A percentile compares a stretch with the other conserved stretches of the same genome.
These are phyloP conservation scores for Talaromyces sp. DNA, from an alignment of 2,329 filamentous ascomycete genomes.

Conservation along the genomic window DNA sequence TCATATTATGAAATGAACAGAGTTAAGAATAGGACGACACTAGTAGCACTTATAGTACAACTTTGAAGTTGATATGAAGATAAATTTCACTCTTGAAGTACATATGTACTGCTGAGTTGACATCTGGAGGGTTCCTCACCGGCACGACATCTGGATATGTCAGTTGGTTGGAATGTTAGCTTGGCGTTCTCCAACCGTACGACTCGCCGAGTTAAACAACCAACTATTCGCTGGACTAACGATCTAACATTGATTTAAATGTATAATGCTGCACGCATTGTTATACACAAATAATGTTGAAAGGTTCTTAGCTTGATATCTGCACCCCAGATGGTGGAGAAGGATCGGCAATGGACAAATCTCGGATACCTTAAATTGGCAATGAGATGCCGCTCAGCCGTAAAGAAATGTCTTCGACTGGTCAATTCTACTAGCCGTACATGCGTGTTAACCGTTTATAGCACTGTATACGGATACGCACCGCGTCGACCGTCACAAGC, in stretches of 20 bases:
- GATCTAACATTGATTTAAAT: neutral
- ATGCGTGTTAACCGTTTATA: neutral
- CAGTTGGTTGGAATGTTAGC: neutral
- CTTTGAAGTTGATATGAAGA: neutral
- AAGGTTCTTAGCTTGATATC: neutral
- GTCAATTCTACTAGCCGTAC: neutral
- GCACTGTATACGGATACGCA: neutral
- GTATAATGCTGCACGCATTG: neutral
- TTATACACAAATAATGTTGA: too few relatives aligned
- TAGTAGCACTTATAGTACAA: too few relatives aligned
- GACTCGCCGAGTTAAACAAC: neutral
- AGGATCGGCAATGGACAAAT: neutral
- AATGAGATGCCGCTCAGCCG: neutral
- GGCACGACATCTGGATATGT: too few relatives aligned
- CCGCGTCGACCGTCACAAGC: neutral
- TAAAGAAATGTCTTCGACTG: neutral
- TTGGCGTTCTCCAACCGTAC: neutral
- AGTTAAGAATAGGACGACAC: neutral
- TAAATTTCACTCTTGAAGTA: neutral
- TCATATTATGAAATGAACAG: neutral
- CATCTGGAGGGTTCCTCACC: too few relatives aligned
- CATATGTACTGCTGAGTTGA: neutral
- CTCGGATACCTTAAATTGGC: neutral
- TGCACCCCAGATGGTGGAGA: neutral
- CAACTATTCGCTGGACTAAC: neutral